Evolutionary conservation across 495 filamentous ascomycete genomes (phyloP).

Genomic region (Penicillium flavigenum): DNA sequence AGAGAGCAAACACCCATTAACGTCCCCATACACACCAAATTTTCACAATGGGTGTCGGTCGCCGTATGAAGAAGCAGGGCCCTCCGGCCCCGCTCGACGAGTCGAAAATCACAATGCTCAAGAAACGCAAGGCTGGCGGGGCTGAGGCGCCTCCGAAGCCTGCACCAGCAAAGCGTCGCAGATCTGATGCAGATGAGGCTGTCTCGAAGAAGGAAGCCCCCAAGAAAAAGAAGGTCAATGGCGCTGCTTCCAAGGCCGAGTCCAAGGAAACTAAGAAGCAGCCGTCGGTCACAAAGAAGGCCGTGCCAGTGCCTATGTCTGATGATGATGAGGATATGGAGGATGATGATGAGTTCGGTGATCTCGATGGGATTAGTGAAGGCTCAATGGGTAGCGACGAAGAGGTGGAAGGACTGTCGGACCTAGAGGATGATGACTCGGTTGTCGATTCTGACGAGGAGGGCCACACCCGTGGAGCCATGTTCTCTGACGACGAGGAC

Average conservation of each 20-base stretch:
- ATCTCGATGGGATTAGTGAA: slow-evolving; percentile 51
- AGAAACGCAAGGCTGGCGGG: slow-evolving; percentile 71
- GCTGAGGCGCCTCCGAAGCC: slow-evolving; percentile 40
- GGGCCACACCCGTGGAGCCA: slow-evolving; percentile 52
- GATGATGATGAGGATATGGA: slow-evolving; percentile 43
- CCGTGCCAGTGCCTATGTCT: slow-evolving; percentile 48
- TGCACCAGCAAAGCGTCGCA: slow-evolving; percentile 61
- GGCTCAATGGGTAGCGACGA: slow-evolving; percentile 54
- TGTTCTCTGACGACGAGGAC: slow-evolving; percentile 96
- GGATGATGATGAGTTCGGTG: slow-evolving; percentile 52
- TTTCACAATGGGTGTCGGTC: slow-evolving; percentile 77
- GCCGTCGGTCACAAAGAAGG: slow-evolving; percentile 32
- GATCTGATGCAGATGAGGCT: slow-evolving; percentile 44
- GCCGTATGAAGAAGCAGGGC: slow-evolving; percentile 95
- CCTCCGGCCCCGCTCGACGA: slow-evolving; percentile 80
- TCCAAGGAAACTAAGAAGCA: slow-evolving; percentile 38
- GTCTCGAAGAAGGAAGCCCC: slow-evolving; percentile 26
- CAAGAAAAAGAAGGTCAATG: slow-evolving; percentile 15
- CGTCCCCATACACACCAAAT: slow-evolving; percentile 21
- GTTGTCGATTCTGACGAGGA: slow-evolving; percentile 76
- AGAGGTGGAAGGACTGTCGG: slow-evolving; percentile 48
- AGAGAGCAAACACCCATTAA: slow-evolving; percentile 17
- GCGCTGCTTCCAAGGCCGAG: slow-evolving; percentile 3
- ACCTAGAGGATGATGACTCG: slow-evolving; percentile 59
- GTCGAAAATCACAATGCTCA: slow-evolving; percentile 67